Evolutionary conservation across 306 rosid species (phyloP).

Genomic region (Ormosia semicastrata): DNA sequence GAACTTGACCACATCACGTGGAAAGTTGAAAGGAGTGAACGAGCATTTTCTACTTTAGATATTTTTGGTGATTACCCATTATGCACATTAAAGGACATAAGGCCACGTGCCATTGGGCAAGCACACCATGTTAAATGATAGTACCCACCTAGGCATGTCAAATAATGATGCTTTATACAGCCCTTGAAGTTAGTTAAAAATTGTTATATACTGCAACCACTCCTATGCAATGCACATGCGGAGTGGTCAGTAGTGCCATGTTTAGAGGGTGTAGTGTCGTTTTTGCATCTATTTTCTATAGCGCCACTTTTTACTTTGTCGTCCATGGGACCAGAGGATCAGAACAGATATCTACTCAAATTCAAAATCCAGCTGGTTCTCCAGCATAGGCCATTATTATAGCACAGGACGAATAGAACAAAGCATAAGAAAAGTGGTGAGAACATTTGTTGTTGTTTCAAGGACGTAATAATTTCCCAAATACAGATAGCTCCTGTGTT

Average conservation of each 20-base stretch:
- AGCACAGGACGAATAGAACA: not conserved
- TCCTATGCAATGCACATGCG: constrained; percentile 35
- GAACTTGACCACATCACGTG: not conserved
- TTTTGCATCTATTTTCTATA: not conserved
- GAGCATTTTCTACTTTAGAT: too few relatives aligned
- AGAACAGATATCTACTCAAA: not conserved
- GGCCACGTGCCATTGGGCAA: constrained; percentile 26
- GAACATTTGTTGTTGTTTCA: too few relatives aligned
- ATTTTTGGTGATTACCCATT: too few relatives aligned
- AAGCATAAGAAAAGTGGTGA: not conserved
- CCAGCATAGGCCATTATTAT: not conserved
- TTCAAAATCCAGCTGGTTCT: not conserved
- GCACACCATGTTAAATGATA: not conserved
- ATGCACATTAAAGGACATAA: not conserved
- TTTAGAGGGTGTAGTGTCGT: not conserved
- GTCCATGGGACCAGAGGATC: constrained; percentile 12
- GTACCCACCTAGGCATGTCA: not conserved
- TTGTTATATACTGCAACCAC: not conserved
- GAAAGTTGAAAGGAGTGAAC: not conserved
- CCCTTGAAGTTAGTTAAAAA: constrained; percentile 12
- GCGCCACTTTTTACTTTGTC: constrained; percentile 10
- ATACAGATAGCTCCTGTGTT: not conserved
- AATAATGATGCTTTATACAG: not conserved
- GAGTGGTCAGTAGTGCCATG: constrained; percentile 33
- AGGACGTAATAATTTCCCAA: too few relatives aligned